Percentiles rank a stretch among this genome's conserved stretches.
Conservation (phyloP, 352 stramenopile species). For the Peronospora belbahrii region DNA sequence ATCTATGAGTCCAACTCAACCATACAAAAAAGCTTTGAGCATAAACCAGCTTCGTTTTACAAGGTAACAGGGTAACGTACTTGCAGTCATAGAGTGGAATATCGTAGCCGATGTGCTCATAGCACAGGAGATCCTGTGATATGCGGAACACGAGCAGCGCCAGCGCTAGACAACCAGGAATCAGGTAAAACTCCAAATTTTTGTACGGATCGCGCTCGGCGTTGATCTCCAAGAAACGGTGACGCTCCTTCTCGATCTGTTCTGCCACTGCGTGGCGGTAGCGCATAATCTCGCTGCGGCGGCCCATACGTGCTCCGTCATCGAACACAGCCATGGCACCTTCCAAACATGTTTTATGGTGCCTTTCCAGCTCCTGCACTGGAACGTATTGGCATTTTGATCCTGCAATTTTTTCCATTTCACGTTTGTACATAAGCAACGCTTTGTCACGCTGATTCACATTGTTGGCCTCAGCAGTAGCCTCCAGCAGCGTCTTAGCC, state of each 20-base stretch:
- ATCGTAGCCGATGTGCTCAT: slow-evolving; percentile 79
- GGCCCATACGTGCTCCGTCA: slow-evolving; percentile 93
- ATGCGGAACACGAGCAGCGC: slow-evolving; percentile 87
- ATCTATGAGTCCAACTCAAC: slow-evolving; percentile 7
- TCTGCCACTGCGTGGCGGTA: slow-evolving; percentile 75
- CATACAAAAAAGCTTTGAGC: not conserved
- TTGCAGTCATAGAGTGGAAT: slow-evolving; percentile 87
- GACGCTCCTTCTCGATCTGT: slow-evolving; percentile 87
- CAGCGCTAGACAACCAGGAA: slow-evolving; percentile 87
- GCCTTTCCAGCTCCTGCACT: slow-evolving; percentile 82
- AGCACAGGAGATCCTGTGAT: slow-evolving; percentile 75
- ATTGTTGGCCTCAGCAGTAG: slow-evolving; percentile 97
- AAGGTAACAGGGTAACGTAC: slow-evolving; percentile 38
- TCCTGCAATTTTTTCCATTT: slow-evolving; percentile 90
- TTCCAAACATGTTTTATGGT: slow-evolving; percentile 82
- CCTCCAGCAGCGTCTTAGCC: slow-evolving; percentile 95
- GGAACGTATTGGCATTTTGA: slow-evolving; percentile 84
- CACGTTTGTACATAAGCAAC: slow-evolving; percentile 86
- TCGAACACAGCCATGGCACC: slow-evolving; percentile 89
- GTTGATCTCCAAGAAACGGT: slow-evolving; percentile 92
- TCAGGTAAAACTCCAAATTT: slow-evolving; percentile 90
- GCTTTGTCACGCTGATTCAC: slow-evolving; percentile 88
- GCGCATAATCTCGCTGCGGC: slow-evolving; percentile 84
- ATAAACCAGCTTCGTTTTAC: not conserved
- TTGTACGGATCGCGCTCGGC: slow-evolving; percentile 92